Base-by-base conservation (phyloP, 768 basidiomycete species). In the Panaeolus cyanescens region DNA sequence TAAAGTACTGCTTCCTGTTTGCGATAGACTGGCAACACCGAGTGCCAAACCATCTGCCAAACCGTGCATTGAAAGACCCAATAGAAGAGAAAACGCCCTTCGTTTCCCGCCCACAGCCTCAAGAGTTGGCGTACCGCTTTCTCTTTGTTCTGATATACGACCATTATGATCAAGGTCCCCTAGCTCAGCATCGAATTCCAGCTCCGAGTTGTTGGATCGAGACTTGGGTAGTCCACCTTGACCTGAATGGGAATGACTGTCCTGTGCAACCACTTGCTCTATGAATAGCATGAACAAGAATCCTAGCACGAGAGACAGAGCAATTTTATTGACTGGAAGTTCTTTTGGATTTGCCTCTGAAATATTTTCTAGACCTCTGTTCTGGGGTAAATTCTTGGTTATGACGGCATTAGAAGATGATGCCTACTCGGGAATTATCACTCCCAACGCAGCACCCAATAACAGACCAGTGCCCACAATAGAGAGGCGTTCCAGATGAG, bases 351-450 rank as follows among this genome's bases (percentile, higher is more conserved):
- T 71, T 10, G 78, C 72, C 39, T 72, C 68, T 12, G 79, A 75
- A 2, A 86, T 73, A 12, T 85, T 77, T 75, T 91, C 91, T n/a
- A 93, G 79, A 55, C 92, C 92, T 75, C 92, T 93, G 68, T 59
- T 61, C 32, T 55, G 19, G 28, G 42, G 19, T 20, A 50, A 40
- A 37, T n/a, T 40, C 20, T 28, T 7, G 42, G 20, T 20, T 31
- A 54, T n/a, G 15, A 28, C 45, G 45, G n/a, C 25, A 50, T 50
- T 50, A 31, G 28, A 40, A 22, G 22, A 6, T 32, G 19, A 10
- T 59, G 87, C 91, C 72, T 74, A 95, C 91, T 97, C 96, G 34
- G 96, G 96, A 56, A 98, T 89, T 64, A 98, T 93, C 25, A 99
- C 87, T 12, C 93, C 93, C 64, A 98, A 75, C 0, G 93, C 94